These are phyloP conservation scores for Phytophthora fragariaefolia DNA, from an alignment of 352 stramenopile genomes.

Conservation along the genomic window DNA sequence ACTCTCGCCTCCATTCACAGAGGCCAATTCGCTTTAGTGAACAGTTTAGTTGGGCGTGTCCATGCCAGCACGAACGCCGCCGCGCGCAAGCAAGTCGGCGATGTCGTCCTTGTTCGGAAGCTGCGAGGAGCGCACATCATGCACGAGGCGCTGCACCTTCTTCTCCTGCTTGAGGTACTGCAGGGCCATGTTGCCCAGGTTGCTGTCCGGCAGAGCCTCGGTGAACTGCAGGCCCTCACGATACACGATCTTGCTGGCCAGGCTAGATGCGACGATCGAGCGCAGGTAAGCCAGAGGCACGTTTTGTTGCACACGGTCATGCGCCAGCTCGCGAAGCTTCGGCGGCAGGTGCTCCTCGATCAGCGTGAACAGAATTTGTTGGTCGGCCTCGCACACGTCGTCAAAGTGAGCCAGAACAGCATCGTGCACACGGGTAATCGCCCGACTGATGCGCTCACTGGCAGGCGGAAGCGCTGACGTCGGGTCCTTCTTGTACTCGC, in stretches of 20 bases:
- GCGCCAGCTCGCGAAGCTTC: constrained; percentile 94
- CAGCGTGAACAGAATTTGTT: constrained; percentile 81
- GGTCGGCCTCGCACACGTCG: constrained; percentile 86
- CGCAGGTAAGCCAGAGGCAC: constrained; percentile 97
- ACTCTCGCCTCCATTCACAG: background rate
- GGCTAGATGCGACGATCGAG: constrained; percentile 95
- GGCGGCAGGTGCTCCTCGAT: constrained; percentile 93
- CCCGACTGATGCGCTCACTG: constrained; percentile 95
- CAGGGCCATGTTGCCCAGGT: constrained; percentile 92
- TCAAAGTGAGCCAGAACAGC: constrained; percentile 93
- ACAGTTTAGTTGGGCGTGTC: constrained; percentile 47
- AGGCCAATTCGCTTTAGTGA: background rate
- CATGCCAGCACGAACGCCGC: constrained; percentile 78
- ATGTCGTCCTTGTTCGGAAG: constrained; percentile 72
- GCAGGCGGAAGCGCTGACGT: constrained; percentile 88
- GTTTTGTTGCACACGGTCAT: constrained; percentile 92
- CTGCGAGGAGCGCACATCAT: constrained; percentile 60
- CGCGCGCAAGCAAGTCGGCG: constrained; percentile 71
- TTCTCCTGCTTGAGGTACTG: constrained; percentile 96
- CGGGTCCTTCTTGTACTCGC: constrained; percentile 95
- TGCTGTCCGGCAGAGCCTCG: constrained; percentile 90
- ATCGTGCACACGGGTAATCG: constrained; percentile 97
- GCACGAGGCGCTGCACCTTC: constrained; percentile 89
- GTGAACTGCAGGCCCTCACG: constrained; percentile 97
- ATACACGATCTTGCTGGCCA: constrained; percentile 99